These are phyloP conservation scores for Jamesozyma rosinii DNA, from an alignment of 805 yeast species.

Conservation along the genomic window DNA sequence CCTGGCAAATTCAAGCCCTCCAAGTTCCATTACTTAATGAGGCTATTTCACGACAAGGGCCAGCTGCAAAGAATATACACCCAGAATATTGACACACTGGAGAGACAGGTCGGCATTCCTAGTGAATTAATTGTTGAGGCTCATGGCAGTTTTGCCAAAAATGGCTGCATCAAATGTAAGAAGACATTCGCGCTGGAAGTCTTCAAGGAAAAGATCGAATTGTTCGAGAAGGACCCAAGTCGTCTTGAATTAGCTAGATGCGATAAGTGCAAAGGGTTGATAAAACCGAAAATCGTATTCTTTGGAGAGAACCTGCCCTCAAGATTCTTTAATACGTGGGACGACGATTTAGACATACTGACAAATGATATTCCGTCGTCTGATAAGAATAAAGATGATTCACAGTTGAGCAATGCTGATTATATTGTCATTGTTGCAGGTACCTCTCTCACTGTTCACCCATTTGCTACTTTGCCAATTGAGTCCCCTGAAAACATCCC, in stretches of 20 bases:
- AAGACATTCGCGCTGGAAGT: conserved; percentile 41
- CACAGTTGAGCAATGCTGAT: conserved; percentile 31
- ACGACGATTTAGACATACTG: conserved; percentile 33
- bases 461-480: conserved; percentile 77
- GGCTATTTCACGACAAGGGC: conserved; percentile 54
- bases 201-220: conserved; percentile 31
- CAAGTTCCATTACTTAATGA: conserved; percentile 65
- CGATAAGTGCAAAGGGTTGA: conserved; percentile 55
- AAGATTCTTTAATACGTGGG: conserved; percentile 62
- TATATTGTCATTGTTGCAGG: conserved; percentile 80
- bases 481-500: conserved; percentile 42
- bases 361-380: conserved; percentile 11
- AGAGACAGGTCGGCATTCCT: conserved; percentile 69
- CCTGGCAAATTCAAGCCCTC: conserved; percentile 87
- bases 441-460: conserved; percentile 80
- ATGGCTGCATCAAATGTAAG: conserved; percentile 74
- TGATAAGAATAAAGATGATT: no score
- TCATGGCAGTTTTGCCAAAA: conserved; percentile 84
- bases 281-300: conserved; percentile 90
- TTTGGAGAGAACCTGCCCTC: conserved; percentile 83
- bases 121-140: conserved; percentile 71
- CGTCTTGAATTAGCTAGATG: conserved; percentile 38
- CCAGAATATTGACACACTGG: conserved; percentile 89
- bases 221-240: not conserved
- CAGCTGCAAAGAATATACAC: conserved; percentile 67